Conservation (phyloP, 345 rosid species). For the Camelina neglecta region DNA sequence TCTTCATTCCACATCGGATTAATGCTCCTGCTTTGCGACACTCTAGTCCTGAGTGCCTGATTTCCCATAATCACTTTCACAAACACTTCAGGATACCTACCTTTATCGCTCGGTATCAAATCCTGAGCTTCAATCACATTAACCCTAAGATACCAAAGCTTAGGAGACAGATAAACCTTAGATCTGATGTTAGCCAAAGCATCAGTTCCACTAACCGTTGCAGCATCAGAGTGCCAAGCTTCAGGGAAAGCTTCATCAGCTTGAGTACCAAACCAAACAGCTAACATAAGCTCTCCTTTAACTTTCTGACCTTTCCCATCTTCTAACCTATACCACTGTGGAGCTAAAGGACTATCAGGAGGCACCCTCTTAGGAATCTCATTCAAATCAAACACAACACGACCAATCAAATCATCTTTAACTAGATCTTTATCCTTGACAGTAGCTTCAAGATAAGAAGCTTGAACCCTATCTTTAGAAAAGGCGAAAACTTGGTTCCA, state of each 20-base stretch:
- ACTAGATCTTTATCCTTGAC: slow-evolving; percentile 84
- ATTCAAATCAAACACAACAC: slow-evolving; percentile 69
- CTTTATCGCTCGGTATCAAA: slow-evolving; percentile 67
- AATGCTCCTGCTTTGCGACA: slow-evolving; percentile 62
- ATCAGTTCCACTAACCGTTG: slow-evolving; percentile 58
- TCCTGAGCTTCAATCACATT: slow-evolving; percentile 97
- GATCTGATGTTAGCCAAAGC: slow-evolving; percentile 74
- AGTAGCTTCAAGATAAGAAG: slow-evolving; percentile 69
- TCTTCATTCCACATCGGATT: slow-evolving; percentile 97
- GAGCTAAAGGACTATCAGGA: slow-evolving; percentile 95
- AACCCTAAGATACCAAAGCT: slow-evolving; percentile 90
- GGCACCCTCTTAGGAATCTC: slow-evolving; percentile 88
- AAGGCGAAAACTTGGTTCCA: slow-evolving; percentile 94
- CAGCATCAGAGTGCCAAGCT: slow-evolving; percentile 98
- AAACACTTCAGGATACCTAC: slow-evolving; percentile 73
- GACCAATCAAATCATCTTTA: slow-evolving; percentile 79
- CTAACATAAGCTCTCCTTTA: slow-evolving; percentile 89
- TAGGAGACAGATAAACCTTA: slow-evolving; percentile 87
- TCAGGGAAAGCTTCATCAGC: slow-evolving; percentile 97
- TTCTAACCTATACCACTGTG: slow-evolving; percentile 91
- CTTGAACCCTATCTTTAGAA: slow-evolving; percentile 88
- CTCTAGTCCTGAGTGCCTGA: slow-evolving; percentile 68
- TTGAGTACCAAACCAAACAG: slow-evolving; percentile 98
- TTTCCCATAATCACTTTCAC: slow-evolving; percentile 65
- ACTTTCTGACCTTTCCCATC: slow-evolving; percentile 65